Evolutionary conservation across 306 rosid genomes (phyloP).

Genomic region (Dalbergia oliveri): DNA sequence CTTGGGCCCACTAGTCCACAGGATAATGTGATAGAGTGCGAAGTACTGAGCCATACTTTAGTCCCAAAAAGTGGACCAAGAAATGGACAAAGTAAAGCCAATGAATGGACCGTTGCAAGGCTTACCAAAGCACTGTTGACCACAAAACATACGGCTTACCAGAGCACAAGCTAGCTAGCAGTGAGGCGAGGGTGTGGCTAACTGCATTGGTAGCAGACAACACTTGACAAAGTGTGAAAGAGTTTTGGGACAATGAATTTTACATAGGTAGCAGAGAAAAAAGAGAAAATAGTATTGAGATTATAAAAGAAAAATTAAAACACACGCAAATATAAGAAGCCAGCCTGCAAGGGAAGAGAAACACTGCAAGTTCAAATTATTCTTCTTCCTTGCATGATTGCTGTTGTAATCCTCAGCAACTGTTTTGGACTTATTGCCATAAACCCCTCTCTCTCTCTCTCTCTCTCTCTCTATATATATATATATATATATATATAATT

Average conservation of each 20-base stretch:
- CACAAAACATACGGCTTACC: neutral
- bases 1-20: conserved; percentile 37
- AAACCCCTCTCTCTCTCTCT: neutral
- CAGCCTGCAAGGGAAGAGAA: conserved; percentile 63
- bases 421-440: conserved; percentile 65
- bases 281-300: neutral
- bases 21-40: conserved; percentile 6
- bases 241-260: conserved; percentile 32
- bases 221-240: neutral
- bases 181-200: no score
- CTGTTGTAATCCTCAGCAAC: conserved; percentile 68
- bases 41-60: conserved; percentile 29
- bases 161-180: no score
- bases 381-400: conserved; percentile 87
- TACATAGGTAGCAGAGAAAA: conserved; percentile 44
- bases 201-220: neutral
- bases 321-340: conserved; percentile 53
- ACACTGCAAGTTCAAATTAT: conserved; percentile 92
- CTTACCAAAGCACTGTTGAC: conserved; percentile 31
- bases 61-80: conserved; percentile 48
- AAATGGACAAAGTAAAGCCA: conserved; percentile 30
- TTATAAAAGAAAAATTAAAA: neutral
- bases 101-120: conserved; percentile 61
- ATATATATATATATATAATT: conserved; percentile 5
- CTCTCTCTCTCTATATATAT: conserved; percentile 39